These are phyloP conservation scores for Collybia sp. DNA, from an alignment of 768 basidiomycete genomes.

Conservation along the genomic window DNA sequence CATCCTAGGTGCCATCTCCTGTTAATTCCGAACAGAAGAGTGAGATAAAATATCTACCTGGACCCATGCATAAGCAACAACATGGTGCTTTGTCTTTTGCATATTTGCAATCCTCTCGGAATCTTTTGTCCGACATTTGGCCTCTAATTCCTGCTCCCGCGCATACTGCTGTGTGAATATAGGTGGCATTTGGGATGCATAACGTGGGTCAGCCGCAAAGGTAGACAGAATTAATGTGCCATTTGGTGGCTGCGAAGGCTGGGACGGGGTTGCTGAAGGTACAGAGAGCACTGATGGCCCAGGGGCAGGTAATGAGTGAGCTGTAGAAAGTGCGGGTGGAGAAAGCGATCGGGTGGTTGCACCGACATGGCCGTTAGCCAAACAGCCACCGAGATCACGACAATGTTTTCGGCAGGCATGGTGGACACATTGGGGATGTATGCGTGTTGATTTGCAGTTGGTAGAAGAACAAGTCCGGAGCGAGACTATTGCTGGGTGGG, in stretches of 20 bases:
- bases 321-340: no score
- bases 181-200: slow-evolving; percentile 6
- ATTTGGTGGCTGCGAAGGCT: neutral
- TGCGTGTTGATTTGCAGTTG: neutral
- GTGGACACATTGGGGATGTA: neutral
- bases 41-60: neutral
- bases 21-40: neutral
- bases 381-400: neutral
- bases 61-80: slow-evolving; percentile 1
- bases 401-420: neutral
- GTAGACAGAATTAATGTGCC: neutral
- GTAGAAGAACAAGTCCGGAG: no score
- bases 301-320: no score
- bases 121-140: neutral
- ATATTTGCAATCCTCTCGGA: neutral
- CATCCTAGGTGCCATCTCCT: no score
- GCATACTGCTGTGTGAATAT: slow-evolving; percentile 4
- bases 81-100: neutral
- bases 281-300: no score
- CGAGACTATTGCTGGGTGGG: no score
- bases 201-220: neutral
- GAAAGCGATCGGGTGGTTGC: no score
- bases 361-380: slow-evolving; percentile 4
- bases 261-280: no score
- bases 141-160: slow-evolving; percentile 1